These are phyloP conservation scores for Alternaria arborescens DNA, from an alignment of 2,329 filamentous ascomycete species.

Conservation along the genomic window DNA sequence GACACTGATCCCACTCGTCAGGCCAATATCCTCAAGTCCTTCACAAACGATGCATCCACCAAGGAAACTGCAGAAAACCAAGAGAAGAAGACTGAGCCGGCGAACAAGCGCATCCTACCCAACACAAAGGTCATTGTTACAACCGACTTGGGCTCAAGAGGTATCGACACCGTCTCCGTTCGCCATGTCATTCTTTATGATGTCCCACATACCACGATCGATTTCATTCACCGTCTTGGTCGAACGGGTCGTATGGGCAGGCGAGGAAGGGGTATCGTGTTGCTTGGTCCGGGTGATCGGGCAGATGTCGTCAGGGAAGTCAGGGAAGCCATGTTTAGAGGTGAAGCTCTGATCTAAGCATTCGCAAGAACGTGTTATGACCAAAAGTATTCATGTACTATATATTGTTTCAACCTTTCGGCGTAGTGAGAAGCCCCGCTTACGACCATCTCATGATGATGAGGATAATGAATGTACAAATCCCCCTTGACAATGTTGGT, in stretches of 20 bases:
- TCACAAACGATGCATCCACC: constrained; percentile 55
- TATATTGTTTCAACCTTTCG: neutral
- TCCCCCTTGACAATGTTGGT: neutral
- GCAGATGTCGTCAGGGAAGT: constrained; percentile 93
- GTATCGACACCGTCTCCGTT: constrained; percentile 92
- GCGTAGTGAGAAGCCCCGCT: too few species aligned
- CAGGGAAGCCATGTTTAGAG: constrained; percentile 72
- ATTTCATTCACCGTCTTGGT: constrained; percentile 96
- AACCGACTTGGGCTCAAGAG: constrained; percentile 89
- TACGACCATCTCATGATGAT: neutral
- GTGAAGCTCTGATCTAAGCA: constrained; percentile 57
- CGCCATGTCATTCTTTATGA: constrained; percentile 93
- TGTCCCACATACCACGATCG: constrained; percentile 96
- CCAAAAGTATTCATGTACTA: neutral
- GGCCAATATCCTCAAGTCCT: constrained; percentile 77
- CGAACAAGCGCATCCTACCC: constrained; percentile 61
- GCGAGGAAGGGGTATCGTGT: constrained; percentile 85
- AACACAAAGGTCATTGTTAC: constrained; percentile 93
- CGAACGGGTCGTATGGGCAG: constrained; percentile 92
- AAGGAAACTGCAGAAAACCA: neutral
- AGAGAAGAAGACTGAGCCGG: constrained; percentile 7
- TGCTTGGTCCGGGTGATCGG: constrained; percentile 88
- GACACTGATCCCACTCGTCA: constrained; percentile 83
- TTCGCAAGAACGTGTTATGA: neutral
- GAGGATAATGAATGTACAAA: neutral